Evolutionary conservation across 1,284 basidiomycete species (phyloP).

Genomic region (Crucibulum parvulum): DNA sequence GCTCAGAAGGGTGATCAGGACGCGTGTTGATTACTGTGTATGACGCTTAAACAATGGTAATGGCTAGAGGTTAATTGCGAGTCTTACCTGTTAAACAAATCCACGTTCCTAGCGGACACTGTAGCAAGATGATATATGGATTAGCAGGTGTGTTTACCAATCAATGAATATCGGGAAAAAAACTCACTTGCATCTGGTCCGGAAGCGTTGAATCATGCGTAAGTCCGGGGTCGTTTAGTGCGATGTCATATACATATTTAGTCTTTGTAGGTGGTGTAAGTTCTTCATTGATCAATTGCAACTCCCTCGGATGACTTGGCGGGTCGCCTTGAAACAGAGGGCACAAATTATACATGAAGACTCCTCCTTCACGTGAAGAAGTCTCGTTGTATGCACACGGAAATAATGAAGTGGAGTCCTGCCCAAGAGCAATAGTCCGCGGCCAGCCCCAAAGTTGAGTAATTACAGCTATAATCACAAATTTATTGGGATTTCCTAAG

Average conservation of each 20-base stretch:
- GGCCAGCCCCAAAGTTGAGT: no score
- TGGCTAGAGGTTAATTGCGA: not conserved
- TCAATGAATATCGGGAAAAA: not conserved
- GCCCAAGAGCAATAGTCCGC: no score
- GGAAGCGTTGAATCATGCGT: constrained; percentile 30
- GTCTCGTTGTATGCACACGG: not conserved
- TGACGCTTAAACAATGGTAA: no score
- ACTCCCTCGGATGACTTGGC: constrained; percentile 1
- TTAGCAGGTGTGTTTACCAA: not conserved
- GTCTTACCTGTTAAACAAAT: constrained; percentile 34
- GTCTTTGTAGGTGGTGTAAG: constrained; percentile 36
- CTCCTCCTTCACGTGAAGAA: not conserved
- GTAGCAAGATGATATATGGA: not conserved
- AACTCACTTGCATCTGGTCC: constrained; percentile 28
- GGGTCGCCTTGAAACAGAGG: constrained; percentile 23
- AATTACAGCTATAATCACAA: no score
- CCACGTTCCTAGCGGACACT: constrained; percentile 36
- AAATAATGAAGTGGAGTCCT: no score
- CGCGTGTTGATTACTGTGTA: constrained; percentile 38
- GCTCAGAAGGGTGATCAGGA: constrained; percentile 43
- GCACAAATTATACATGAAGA: constrained; percentile 30
- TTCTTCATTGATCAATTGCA: constrained; percentile 23
- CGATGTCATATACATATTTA: constrained; percentile 27
- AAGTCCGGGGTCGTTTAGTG: constrained; percentile 16
- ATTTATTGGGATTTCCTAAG: no score